Evolutionary conservation across 352 stramenopile species (phyloP), one percentile per base, ranked within the genome.

Genomic region (Phytophthora melonis): DNA sequence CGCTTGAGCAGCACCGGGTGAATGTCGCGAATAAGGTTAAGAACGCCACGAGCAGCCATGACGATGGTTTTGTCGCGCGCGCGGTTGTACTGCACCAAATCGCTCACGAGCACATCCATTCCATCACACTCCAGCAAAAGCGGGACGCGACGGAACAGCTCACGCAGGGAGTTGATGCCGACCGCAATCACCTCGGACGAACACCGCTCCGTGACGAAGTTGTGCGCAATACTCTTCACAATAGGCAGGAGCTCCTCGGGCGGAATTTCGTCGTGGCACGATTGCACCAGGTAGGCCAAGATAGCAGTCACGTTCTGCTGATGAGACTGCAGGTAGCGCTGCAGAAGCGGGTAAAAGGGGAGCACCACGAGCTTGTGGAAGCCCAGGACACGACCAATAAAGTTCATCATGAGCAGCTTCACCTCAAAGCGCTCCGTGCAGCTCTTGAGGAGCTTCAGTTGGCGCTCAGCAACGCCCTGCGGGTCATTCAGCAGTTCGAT

Each of bases 341-440:
- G 96, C 54, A 99, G 74, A 59, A 99, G 92, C 34, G 97, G 91
- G 87, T 99, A 99, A 68, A 99, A 96, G 32, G 90, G 88, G 50
- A 99, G 84, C 55, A 99, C 72, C 36, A 99, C 83, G 49, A 99
- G 85, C 79, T 99, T 98, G 83, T 99, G 98, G 75, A 98, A 98
- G n/a, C 97, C 97, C 6, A 99, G 81, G 32, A 99, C 77, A 14
- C 98, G 91, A 14, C 96, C 97, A 52, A 99, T 98, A 75, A 99
- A 99, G 84, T 99, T 99, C 87, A 99, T 98, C 92, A 99, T 98
- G 21, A 99, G 83, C 58, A 99, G 86, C 70, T 98, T 98, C 54
- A 97, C 89, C 70, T 99, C 91, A 43, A 98, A 98, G 34, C 89
- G 88, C 68, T 98, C 90, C 5, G 90, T 97, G 66, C 77, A 99